These are phyloP conservation scores for Populus euphratica DNA, from an alignment of 345 rosid species.

Conservation along the genomic window DNA sequence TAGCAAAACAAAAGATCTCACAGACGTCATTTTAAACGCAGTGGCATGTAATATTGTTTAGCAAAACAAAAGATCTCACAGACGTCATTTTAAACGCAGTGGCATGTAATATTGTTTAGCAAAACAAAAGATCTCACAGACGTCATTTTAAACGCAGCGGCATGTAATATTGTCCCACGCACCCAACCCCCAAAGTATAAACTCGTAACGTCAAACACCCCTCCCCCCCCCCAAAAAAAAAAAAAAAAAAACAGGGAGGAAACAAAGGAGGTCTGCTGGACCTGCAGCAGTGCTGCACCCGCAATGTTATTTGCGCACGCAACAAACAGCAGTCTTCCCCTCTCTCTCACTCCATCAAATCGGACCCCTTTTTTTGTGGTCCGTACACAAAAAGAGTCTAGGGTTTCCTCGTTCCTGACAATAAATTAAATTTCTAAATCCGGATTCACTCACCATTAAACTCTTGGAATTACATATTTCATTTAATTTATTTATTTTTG, in stretches of 20 bases:
- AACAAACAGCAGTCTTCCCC: background rate
- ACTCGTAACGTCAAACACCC: background rate
- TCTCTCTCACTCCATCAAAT: background rate
- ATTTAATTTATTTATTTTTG: background rate
- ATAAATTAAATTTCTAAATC: background rate
- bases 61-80: background rate
- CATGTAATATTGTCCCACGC: background rate
- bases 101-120: background rate
- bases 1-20: background rate
- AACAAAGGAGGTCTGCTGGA: slow-evolving; percentile 9
- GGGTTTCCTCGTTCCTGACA: background rate
- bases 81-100: background rate
- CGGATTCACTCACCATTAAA: background rate
- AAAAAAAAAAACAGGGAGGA: background rate
- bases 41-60: background rate
- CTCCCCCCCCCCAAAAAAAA: background rate
- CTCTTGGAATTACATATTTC: background rate
- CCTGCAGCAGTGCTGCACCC: background rate
- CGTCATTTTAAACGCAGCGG: slow-evolving; percentile 1
- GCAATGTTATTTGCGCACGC: background rate
- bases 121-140: background rate
- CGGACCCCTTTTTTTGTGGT: background rate
- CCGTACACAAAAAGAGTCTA: background rate
- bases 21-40: background rate
- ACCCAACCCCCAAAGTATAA: background rate